Evolutionary conservation across 1,284 basidiomycete genomes (phyloP), one percentile per base, ranked within the genome.

Genomic region (Phellinidium pouzarii): DNA sequence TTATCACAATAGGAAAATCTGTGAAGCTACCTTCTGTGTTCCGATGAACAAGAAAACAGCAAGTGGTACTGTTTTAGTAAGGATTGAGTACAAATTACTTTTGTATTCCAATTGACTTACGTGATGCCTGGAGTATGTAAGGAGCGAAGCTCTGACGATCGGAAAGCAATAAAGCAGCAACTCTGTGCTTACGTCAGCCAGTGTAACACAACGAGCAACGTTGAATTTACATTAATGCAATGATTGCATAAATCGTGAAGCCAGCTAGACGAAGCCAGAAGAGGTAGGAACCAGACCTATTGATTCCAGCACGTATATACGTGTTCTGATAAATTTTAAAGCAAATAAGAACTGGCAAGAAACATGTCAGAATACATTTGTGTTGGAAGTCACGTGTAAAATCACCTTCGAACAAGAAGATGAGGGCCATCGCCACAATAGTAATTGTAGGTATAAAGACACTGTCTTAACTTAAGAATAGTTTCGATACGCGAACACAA

Each of bases 1-100:
- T 5, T 34, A 20, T 9, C 14, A 37, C 7, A 22, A 9, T 26
- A 11, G 7, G 9, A 26, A 47, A 44, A 5, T 3, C 17, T 44
- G 43, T 2, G 27, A 3, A 37, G 19, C n/a, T 27, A 56, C 54
- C 50, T 52, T 56, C 41, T 56, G 54, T n/a, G 54, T 56, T 25
- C 54, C 54, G n/a, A 56, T 52, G 45, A 56, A 56, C 9, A 56
- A 20, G 41, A 56, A 48, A 26, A 56, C 50, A 8, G 46, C 46
- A 23, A 52, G 38, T 44, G 54, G 54, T 34, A 56, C 54, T 56
- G 25, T 14, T 8, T 27, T n/a, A 20, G 25, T 20, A n/a, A 23
- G 20, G 14, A 9, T 8, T 26, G 25, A 36, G 26, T 31, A 38
- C 25, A 26, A 23, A 29, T 8, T 23, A 8, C 29, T 17, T 7